Evolutionary conservation across 2,329 filamentous ascomycete genomes (phyloP).

Genomic region (Zymoseptoria tritici): DNA sequence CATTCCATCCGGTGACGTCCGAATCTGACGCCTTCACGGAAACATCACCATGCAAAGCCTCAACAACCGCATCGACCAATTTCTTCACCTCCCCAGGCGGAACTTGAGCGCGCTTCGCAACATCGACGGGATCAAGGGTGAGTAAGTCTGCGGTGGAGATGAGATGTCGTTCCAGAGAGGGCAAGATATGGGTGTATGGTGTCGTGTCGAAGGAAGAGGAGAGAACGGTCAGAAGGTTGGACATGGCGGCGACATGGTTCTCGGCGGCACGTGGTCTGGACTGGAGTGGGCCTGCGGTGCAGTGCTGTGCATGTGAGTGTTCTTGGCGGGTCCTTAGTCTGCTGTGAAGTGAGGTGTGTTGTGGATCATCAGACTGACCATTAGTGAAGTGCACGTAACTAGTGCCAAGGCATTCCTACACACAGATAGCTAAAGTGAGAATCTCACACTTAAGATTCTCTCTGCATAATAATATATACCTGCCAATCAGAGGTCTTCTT

Average conservation of each 20-base stretch:
- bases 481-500: no score
- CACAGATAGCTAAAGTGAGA: no score
- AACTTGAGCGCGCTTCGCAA: conserved; percentile 77
- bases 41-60: conserved; percentile 49
- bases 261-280: not conserved
- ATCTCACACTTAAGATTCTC: no score
- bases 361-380: no score
- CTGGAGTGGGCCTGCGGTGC: not conserved
- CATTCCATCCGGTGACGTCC: not conserved
- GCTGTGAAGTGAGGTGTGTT: no score
- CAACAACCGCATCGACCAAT: conserved; percentile 62
- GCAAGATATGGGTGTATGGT: conserved; percentile 66
- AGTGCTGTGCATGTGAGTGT: not conserved
- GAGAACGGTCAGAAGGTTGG: conserved; percentile 75
- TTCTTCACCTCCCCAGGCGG: conserved; percentile 73
- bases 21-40: not conserved
- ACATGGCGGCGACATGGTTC: conserved; percentile 49
- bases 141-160: conserved; percentile 79
- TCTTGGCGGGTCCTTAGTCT: not conserved
- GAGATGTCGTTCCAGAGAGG: conserved; percentile 67
- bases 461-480: no score
- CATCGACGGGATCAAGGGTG: conserved; percentile 70
- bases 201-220: conserved; percentile 64
- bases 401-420: no score
- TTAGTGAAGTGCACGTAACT: no score